These are phyloP conservation scores for Microdochium trichocladiopsis DNA, from an alignment of 2,329 filamentous ascomycete species.

Conservation along the genomic window DNA sequence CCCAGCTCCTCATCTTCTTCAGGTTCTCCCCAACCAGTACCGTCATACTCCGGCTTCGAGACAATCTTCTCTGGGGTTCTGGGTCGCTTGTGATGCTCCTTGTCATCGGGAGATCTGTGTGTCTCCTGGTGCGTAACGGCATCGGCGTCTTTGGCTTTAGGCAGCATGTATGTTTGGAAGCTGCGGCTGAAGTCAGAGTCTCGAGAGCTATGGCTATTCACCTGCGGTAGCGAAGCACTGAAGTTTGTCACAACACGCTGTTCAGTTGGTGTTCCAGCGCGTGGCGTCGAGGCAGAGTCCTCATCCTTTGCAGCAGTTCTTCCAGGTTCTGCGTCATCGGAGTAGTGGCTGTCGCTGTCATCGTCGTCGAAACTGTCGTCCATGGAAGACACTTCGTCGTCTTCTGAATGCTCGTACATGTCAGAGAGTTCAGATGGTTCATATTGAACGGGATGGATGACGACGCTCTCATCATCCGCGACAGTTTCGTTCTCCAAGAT, in stretches of 20 bases:
- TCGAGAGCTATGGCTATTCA: conserved; percentile 22
- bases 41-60: conserved; percentile 57
- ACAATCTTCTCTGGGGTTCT: conserved; percentile 41
- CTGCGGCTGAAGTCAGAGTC: conserved; percentile 32
- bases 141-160: conserved; percentile 29
- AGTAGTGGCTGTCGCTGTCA: conserved; percentile 51
- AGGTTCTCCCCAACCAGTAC: conserved; percentile 52
- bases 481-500: conserved; percentile 40
- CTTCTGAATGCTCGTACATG: conserved; percentile 49
- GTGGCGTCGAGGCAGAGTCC: conserved; percentile 45
- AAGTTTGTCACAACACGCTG: conserved; percentile 20
- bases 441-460: conserved; percentile 61
- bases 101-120: conserved; percentile 27
- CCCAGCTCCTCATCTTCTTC: conserved; percentile 53
- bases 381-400: conserved; percentile 18
- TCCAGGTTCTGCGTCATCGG: conserved; percentile 26
- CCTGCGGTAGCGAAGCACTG: conserved; percentile 28
- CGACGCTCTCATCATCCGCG: conserved; percentile 49
- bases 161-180: conserved; percentile 39
- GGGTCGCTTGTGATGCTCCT: conserved; percentile 31
- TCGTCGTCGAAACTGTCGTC: conserved; percentile 30
- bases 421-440: conserved; percentile 61
- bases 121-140: conserved; percentile 20
- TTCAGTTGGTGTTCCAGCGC: conserved; percentile 32
- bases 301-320: conserved; percentile 17